Evolutionary conservation across 2,329 filamentous ascomycete genomes (phyloP).

Genomic region (Beauveria medogensis): DNA sequence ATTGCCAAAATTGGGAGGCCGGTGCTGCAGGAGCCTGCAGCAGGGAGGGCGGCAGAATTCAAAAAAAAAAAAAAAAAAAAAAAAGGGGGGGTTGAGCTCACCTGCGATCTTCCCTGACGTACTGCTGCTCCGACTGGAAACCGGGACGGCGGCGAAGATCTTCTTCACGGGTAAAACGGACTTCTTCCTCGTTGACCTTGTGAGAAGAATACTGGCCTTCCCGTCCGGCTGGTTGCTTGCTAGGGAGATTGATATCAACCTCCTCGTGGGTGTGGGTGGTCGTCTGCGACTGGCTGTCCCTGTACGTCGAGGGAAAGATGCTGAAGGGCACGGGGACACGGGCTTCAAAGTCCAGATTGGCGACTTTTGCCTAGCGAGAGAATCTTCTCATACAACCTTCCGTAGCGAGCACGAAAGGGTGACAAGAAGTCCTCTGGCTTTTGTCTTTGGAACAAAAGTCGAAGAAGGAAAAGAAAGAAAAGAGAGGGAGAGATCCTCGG

Average conservation of each 20-base stretch:
- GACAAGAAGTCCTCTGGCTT: constrained; percentile 62
- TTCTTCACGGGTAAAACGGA: constrained; percentile 71
- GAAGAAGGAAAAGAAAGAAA: constrained; percentile 28
- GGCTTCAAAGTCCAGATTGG: constrained; percentile 99
- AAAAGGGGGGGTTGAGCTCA: constrained; percentile 30
- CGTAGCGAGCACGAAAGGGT: constrained; percentile 60
- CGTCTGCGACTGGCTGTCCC: constrained; percentile 51
- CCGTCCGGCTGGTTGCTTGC: constrained; percentile 83
- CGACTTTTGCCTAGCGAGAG: constrained; percentile 64
- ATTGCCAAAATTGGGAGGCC: constrained; percentile 9
- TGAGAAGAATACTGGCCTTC: constrained; percentile 86
- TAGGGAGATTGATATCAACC: constrained; percentile 69
- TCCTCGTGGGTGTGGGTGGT: constrained; percentile 68
- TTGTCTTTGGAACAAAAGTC: constrained; percentile 50
- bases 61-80: background rate
- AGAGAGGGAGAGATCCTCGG: constrained; percentile 25
- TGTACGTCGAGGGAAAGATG: constrained; percentile 99
- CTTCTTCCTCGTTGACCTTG: constrained; percentile 72
- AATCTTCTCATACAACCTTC: constrained; percentile 56
- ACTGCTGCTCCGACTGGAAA: constrained; percentile 47
- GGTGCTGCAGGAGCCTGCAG: constrained; percentile 1
- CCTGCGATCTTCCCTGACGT: constrained; percentile 44
- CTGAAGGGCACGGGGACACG: constrained; percentile 98
- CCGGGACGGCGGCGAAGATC: constrained; percentile 67
- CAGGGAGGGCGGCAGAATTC: constrained; percentile 12